Evolutionary conservation across 139 green algal genomes (phyloP).

Genomic region (Micractinium sp.): DNA sequence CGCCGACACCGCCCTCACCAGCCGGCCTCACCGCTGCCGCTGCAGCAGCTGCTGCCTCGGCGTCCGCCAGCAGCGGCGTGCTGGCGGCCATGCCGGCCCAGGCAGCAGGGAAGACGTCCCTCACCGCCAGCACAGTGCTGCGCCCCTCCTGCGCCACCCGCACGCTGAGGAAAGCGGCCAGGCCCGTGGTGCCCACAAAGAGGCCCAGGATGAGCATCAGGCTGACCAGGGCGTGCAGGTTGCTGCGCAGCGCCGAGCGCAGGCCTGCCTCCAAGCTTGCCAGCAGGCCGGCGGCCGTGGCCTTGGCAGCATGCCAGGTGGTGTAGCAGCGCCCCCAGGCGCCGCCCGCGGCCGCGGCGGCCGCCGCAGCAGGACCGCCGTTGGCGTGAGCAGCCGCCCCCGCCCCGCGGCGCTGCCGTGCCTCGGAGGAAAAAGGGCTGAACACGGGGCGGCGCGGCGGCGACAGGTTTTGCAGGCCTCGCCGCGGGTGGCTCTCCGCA

Average conservation of each 20-base stretch:
- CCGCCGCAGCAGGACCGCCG: neutral
- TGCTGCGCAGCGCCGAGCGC: constrained; percentile 29
- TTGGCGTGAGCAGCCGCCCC: neutral
- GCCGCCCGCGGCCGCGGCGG: neutral
- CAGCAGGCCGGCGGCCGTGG: neutral
- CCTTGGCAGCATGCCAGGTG: neutral
- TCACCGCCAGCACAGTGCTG: constrained; percentile 23
- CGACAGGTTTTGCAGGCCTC: constrained; percentile 1
- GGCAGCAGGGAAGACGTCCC: constrained; percentile 40
- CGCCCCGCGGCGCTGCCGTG: neutral
- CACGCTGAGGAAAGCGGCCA: constrained; percentile 57
- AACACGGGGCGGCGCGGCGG: constrained; percentile 11
- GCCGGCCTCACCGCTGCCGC: neutral
- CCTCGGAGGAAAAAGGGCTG: constrained; percentile 5
- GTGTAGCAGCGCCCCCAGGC: neutral
- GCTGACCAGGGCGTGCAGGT: constrained; percentile 54
- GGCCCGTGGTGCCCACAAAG: constrained; percentile 52
- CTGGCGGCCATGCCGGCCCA: constrained; percentile 32
- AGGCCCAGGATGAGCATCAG: constrained; percentile 42
- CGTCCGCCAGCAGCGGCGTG: constrained; percentile 33
- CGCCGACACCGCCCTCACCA: neutral
- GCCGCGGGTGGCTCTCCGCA: neutral
- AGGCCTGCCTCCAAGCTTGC: constrained; percentile 28
- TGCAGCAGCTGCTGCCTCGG: neutral
- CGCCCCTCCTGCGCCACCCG: constrained; percentile 52